Base-by-base conservation (phyloP, 1,284 basidiomycete genomes). In the Ceratobasidium sp. region DNA sequence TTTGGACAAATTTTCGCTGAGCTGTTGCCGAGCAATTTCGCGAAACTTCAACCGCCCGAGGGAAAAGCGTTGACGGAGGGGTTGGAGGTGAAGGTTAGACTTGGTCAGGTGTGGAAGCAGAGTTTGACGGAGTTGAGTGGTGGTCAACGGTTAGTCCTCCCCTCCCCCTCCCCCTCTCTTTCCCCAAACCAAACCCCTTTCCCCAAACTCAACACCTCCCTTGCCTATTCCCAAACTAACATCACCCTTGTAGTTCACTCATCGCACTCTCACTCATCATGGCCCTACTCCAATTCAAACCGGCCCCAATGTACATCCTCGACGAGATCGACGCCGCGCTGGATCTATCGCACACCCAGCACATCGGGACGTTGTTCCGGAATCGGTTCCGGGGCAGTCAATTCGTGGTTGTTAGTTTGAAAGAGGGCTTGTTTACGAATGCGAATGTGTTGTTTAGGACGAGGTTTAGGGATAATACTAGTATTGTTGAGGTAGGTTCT, bases 281-380 rank as follows among this genome's bases (percentile, higher is more conserved):
- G 97, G 94, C 97, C 0, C 90, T 99, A 55, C 90, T 99, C 49
- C 97, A 99, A 86, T 99, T 99, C 90, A 98, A 99, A 84, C 97
- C 97, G 1, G 97, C 97, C n/a, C 98, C 97, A 0, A 97, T 99
- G 96, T 99, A 99, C 86, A 99, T 99, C 83, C 90, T 99, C 28
- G 98, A 99, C 86, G 98, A 99, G 87, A 98, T 99, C 82, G 97
- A 99, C 86, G 96, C 97, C 0, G 97, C 97, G 5, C 90, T 98
- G 61, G 97, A 99, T 86, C 87, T 99, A 28, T 97, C 95, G 66
- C 97, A 99, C 83, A 99, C 97, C 9, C 94, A 98, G 83, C 96
- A 99, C 85, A 98, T 99, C 80, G 97, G 97, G 33, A 96, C 97
- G 82, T 90, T 99, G 20, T 98, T 99, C 91, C 90, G 94, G 67